These are phyloP conservation scores for Microstegium vimineum DNA, from an alignment of 176 grass and related monocot species.

Conservation along the genomic window DNA sequence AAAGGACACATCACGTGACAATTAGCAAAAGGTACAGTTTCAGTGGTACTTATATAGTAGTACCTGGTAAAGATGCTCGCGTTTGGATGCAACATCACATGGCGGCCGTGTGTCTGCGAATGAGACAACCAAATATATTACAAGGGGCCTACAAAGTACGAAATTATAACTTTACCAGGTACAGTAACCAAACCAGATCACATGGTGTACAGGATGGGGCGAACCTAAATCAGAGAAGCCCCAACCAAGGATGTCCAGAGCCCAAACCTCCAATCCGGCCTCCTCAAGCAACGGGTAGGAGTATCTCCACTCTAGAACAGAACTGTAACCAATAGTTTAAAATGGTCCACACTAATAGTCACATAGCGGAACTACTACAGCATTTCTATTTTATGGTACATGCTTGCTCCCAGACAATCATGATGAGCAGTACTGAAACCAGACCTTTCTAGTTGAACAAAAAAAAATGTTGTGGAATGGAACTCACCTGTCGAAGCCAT, in stretches of 20 bases:
- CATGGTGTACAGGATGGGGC: not conserved
- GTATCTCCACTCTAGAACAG: slow-evolving; percentile 99
- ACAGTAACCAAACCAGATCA: slow-evolving; percentile 7
- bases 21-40: not conserved
- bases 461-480: not conserved
- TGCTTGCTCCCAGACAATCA: no score
- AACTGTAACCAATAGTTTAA: slow-evolving; percentile 55
- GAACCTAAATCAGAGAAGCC: slow-evolving; percentile 93
- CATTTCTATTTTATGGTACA: not conserved
- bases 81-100: slow-evolving; percentile 65
- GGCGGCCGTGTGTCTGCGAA: slow-evolving; percentile 56
- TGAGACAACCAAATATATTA: slow-evolving; percentile 14
- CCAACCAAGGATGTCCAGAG: slow-evolving; percentile 98
- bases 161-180: slow-evolving; percentile 5
- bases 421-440: not conserved
- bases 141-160: not conserved
- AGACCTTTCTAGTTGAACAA: not conserved
- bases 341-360: slow-evolving; percentile 17
- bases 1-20: not conserved
- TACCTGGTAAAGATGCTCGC: slow-evolving; percentile 90
- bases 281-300: slow-evolving; percentile 80
- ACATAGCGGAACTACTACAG: not conserved
- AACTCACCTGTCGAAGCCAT: slow-evolving; percentile 87
- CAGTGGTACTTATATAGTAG: not conserved
- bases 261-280: slow-evolving; percentile 85